Evolutionary conservation across 345 rosid species (phyloP).

Genomic region (Boechera divaricarpa): DNA sequence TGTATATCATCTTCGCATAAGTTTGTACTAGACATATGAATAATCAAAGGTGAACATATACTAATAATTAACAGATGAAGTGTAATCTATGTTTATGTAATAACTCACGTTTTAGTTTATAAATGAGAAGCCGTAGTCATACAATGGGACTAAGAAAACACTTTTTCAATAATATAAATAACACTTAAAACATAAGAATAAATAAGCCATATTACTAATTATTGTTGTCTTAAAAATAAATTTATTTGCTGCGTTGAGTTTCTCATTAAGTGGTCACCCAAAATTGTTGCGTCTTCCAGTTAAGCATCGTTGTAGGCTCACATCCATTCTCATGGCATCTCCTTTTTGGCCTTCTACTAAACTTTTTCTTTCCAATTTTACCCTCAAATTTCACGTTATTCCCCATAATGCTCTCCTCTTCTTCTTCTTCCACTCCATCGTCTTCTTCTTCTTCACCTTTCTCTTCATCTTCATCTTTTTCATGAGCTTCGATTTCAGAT

Average conservation of each 20-base stretch:
- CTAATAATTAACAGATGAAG: background rate
- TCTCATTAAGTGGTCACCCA: slow-evolving; percentile 54
- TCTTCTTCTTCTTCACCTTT: slow-evolving; percentile 29
- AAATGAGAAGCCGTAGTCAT: background rate
- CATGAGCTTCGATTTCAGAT: slow-evolving; percentile 16
- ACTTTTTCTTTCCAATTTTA: slow-evolving; percentile 48
- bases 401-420: slow-evolving; percentile 40
- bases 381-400: slow-evolving; percentile 39
- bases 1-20: background rate
- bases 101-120: background rate
- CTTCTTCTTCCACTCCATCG: slow-evolving; percentile 33
- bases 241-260: slow-evolving; percentile 6
- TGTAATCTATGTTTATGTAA: background rate
- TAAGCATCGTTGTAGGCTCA: slow-evolving; percentile 49
- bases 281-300: slow-evolving; percentile 52
- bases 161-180: background rate
- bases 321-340: slow-evolving; percentile 63
- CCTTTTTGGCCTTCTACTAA: slow-evolving; percentile 43
- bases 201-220: background rate
- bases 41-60: background rate
- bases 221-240: slow-evolving; percentile 1
- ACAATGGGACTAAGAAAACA: background rate
- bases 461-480: slow-evolving; percentile 28
- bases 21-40: background rate
- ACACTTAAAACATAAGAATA: background rate